These are phyloP conservation scores for Vicia villosa DNA, from an alignment of 306 rosid genomes.

Conservation along the genomic window DNA sequence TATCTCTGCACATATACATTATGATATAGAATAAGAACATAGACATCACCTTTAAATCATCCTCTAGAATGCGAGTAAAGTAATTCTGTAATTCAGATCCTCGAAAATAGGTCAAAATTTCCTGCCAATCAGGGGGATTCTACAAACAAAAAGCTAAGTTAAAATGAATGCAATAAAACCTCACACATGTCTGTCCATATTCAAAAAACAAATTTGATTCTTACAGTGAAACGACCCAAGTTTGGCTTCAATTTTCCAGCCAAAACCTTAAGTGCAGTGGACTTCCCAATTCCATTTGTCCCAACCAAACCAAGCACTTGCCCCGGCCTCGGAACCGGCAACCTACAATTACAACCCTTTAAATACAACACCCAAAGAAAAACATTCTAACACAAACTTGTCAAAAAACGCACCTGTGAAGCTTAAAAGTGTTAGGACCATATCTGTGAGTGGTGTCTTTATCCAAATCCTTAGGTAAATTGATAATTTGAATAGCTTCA, in stretches of 20 bases:
- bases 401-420: conserved; percentile 70
- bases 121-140: conserved; percentile 99
- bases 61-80: conserved; percentile 91
- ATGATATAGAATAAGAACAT: conserved; percentile 3
- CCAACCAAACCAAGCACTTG: conserved; percentile 99
- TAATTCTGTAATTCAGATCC: conserved; percentile 98
- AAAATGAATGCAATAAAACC: conserved; percentile 25
- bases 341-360: conserved; percentile 50
- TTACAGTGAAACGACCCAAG: conserved; percentile 92
- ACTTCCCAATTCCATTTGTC: conserved; percentile 95
- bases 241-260: conserved; percentile 95
- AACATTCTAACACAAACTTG: background rate
- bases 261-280: conserved; percentile 96
- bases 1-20: too few relatives aligned
- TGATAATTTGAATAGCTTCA: conserved; percentile 94
- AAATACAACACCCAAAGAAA: conserved; percentile 17
- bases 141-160: conserved; percentile 42
- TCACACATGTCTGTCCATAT: background rate
- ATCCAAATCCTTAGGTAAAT: conserved; percentile 88
- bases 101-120: conserved; percentile 85
- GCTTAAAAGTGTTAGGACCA: conserved; percentile 91
- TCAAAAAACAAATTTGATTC: background rate
- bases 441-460: conserved; percentile 95
- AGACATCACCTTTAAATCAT: conserved; percentile 76
- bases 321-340: conserved; percentile 97